phyloP scores from a whole-genome alignment of 2,329 filamentous ascomycete genomes.

The Bimuria novae-zelandiae region DNA sequence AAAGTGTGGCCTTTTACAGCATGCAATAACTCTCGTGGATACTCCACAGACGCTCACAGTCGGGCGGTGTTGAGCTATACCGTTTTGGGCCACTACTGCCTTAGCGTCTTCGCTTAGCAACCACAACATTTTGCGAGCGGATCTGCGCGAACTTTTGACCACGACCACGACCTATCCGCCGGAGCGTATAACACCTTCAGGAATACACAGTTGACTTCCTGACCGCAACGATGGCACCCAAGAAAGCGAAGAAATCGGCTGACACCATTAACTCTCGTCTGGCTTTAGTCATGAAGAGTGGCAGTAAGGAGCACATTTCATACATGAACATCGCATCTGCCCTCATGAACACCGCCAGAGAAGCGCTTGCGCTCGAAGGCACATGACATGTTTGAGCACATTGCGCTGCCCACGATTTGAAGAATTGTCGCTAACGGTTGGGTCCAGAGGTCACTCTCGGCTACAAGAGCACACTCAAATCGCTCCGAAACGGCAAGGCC shows the following conservation, averaged over 20 bases:
- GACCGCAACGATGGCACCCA: conserved; percentile 52
- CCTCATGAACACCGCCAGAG: too few species aligned
- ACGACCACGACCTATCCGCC: too few species aligned
- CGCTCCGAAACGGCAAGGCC: conserved; percentile 90
- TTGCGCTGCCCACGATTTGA: conserved; percentile 22
- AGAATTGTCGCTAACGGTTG: conserved; percentile 22
- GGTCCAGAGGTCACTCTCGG: conserved; percentile 76
- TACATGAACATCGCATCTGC: too few species aligned
- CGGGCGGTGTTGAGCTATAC: background rate
- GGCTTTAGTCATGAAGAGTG: conserved; percentile 70
- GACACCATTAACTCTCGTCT: conserved; percentile 74
- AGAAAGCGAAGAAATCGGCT: conserved; percentile 83
- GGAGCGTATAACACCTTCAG: conserved; percentile 17
- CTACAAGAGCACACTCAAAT: conserved; percentile 88
- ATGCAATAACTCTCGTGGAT: too few species aligned
- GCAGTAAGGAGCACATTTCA: too few species aligned
- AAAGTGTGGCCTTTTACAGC: too few species aligned
- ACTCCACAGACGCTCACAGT: too few species aligned
- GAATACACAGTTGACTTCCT: conserved; percentile 32
- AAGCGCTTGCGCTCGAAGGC: too few species aligned
- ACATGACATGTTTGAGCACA: too few species aligned
- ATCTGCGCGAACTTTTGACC: background rate
- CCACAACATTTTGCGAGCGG: background rate
- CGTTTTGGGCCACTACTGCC: background rate
- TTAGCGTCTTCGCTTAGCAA: background rate